Evolutionary conservation across 495 filamentous ascomycete genomes (phyloP).

Genomic region (Rostrohypoxylon terebratum): DNA sequence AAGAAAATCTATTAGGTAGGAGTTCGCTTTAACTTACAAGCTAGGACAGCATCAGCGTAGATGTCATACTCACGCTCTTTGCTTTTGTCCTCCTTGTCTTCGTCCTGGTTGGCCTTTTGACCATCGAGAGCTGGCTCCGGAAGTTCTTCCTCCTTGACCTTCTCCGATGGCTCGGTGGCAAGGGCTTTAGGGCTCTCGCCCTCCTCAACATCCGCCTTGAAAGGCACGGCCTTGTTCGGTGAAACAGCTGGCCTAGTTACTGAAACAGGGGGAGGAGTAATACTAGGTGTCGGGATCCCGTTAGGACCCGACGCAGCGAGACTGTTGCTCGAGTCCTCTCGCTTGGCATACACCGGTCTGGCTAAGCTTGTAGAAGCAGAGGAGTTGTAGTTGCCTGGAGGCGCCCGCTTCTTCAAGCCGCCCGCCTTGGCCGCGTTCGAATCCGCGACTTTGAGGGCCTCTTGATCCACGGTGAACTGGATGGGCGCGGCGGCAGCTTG

Average conservation of each 20-base stretch:
- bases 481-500: slow-evolving; percentile 97
- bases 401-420: slow-evolving; percentile 74
- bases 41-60: slow-evolving; percentile 88
- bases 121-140: slow-evolving; percentile 62
- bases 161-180: slow-evolving; percentile 72
- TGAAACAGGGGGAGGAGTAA: slow-evolving; percentile 66
- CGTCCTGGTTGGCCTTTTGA: slow-evolving; percentile 61
- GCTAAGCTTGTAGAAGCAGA: slow-evolving; percentile 53
- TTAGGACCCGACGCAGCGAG: slow-evolving; percentile 53
- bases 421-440: slow-evolving; percentile 75
- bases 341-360: slow-evolving; percentile 58
- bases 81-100: slow-evolving; percentile 73
- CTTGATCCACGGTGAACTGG: slow-evolving; percentile 99
- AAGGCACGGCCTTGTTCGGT: slow-evolving; percentile 63
- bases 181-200: slow-evolving; percentile 81
- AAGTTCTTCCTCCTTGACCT: slow-evolving; percentile 67
- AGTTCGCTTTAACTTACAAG: slow-evolving; percentile 70
- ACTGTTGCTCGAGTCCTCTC: slow-evolving; percentile 49
- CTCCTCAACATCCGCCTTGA: slow-evolving; percentile 76
- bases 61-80: slow-evolving; percentile 85
- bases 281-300: slow-evolving; percentile 72
- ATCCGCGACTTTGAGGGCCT: slow-evolving; percentile 89
- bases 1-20: not conserved
- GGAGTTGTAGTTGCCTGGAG: slow-evolving; percentile 66
- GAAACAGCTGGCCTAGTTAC: slow-evolving; percentile 55